Evolutionary conservation across 768 basidiomycete genomes (phyloP).

Genomic region (Chalciporus sphaerocephalus): DNA sequence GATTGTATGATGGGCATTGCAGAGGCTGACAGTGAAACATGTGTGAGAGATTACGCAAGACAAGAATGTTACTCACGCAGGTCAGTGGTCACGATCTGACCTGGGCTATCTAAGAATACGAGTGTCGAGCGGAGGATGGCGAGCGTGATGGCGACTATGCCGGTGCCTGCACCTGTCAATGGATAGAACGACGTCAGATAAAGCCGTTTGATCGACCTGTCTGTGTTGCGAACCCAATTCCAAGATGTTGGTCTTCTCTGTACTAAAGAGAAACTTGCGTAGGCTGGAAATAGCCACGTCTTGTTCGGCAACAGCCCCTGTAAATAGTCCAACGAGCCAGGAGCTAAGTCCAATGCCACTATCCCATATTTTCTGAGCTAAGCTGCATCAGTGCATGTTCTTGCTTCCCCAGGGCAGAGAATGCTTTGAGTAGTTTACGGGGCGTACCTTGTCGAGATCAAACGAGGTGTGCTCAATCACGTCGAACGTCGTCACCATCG

Average conservation of each 20-base stretch:
- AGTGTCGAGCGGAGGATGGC: conserved; percentile 48
- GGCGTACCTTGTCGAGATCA: conserved; percentile 84
- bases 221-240: conserved; percentile 68
- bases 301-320: neutral
- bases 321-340: conserved; percentile 54
- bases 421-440: neutral
- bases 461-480: conserved; percentile 83
- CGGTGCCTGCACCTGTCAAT: conserved; percentile 75
- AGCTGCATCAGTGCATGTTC: conserved; percentile 10
- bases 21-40: conserved; percentile 52
- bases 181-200: neutral
- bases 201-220: neutral
- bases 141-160: conserved; percentile 69
- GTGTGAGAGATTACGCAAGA: neutral
- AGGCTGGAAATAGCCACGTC: conserved; percentile 16
- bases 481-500: conserved; percentile 32
- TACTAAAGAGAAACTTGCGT: conserved; percentile 38
- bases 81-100: conserved; percentile 62
- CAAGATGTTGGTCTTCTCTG: conserved; percentile 42
- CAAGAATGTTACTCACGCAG: conserved; percentile 47
- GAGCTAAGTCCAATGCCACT: conserved; percentile 83
- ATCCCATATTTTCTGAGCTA: conserved; percentile 89
- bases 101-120: conserved; percentile 13
- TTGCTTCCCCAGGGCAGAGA: too few species aligned
- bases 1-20: conserved; percentile 75